These are phyloP conservation scores for Boletus subparvulus DNA, from an alignment of 768 basidiomycete species.

Conservation along the genomic window DNA sequence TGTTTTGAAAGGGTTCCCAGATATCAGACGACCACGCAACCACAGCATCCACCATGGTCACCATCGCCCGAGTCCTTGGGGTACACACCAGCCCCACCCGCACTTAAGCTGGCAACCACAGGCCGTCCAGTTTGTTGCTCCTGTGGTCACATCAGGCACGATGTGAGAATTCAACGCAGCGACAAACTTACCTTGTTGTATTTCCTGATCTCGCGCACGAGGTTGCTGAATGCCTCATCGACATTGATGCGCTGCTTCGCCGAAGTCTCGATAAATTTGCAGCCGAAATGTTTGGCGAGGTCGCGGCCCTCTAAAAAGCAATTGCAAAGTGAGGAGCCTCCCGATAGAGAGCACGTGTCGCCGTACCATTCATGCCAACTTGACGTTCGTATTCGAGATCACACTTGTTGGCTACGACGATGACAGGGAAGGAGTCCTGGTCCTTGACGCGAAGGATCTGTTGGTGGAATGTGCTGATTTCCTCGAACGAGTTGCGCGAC, in stretches of 20 bases:
- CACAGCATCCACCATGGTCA: slow-evolving; percentile 61
- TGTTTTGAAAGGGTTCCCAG: not conserved
- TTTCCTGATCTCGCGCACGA: slow-evolving; percentile 90
- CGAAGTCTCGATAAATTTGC: slow-evolving; percentile 94
- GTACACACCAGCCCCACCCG: slow-evolving; percentile 49
- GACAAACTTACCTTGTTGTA: slow-evolving; percentile 76
- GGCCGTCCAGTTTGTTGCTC: slow-evolving; percentile 80
- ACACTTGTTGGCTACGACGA: slow-evolving; percentile 96
- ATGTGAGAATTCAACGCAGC: not conserved
- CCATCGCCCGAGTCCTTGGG: slow-evolving; percentile 50
- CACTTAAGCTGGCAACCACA: slow-evolving; percentile 32
- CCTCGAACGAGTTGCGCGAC: slow-evolving; percentile 96
- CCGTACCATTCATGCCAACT: slow-evolving; percentile 89
- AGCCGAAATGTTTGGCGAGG: slow-evolving; percentile 91
- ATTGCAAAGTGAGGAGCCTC: not conserved
- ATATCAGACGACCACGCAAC: slow-evolving; percentile 59
- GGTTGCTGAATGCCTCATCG: slow-evolving; percentile 90
- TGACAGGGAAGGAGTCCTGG: slow-evolving; percentile 91
- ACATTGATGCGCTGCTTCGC: slow-evolving; percentile 97
- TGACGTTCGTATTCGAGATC: slow-evolving; percentile 96
- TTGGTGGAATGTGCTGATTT: slow-evolving; percentile 94
- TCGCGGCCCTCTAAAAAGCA: slow-evolving; percentile 86
- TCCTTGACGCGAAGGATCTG: slow-evolving; percentile 97
- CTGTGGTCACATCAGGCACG: slow-evolving; percentile 35
- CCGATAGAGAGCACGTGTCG: not conserved